Evolutionary conservation across 164 flowering plant genomes (phyloP), one percentile per base, ranked within the genome.

Genomic region (Cinnamomum micranthum): DNA sequence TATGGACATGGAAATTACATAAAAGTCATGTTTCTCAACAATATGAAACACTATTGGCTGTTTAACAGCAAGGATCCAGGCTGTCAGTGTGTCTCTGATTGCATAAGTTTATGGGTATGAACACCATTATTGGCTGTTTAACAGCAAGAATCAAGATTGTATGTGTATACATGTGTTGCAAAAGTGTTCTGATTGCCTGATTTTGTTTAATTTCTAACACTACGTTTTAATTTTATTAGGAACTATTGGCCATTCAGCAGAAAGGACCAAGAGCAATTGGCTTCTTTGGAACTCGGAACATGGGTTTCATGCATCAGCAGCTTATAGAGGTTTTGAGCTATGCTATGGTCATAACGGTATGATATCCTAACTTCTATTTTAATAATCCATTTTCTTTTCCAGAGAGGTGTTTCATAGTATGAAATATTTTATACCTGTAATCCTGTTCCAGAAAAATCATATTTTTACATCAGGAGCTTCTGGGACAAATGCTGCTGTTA

Each of bases 401-500:
- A 22, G 28, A 24, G 13, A 41, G 35, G 35, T 22, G 13, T 27
- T 58, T 71, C 59, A 24, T n/a, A 70, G 65, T 17, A 47, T 17
- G 11, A 58, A 13, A 22, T 68, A 50, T 25, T 51, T 33, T 6
- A 51, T 23, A 15, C 23, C 35, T 35, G 20, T 50, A 62, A 22
- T 72, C 71, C 2, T 72, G 41, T 67, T 82, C 72, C 92, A 95
- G 98, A 93, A 95, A 85, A 95, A 95, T 67, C 98, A 93, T 75
- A 95, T 95, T n/a, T 95, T 80, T 80, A 93, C 99, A 28, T 95
- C 99, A 15, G 98, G 99, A 76, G 97, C 99, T 76, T 89, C 98
- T 55, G 98, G 98, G 19, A 95, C 99, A 52, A 95, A 95, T 88
- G 98, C 99, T 74, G 98, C 98, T 81, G 99, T 95, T 41, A 93